These are phyloP conservation scores for Podaxis sp. DNA, from an alignment of 768 basidiomycete genomes.

Conservation along the genomic window DNA sequence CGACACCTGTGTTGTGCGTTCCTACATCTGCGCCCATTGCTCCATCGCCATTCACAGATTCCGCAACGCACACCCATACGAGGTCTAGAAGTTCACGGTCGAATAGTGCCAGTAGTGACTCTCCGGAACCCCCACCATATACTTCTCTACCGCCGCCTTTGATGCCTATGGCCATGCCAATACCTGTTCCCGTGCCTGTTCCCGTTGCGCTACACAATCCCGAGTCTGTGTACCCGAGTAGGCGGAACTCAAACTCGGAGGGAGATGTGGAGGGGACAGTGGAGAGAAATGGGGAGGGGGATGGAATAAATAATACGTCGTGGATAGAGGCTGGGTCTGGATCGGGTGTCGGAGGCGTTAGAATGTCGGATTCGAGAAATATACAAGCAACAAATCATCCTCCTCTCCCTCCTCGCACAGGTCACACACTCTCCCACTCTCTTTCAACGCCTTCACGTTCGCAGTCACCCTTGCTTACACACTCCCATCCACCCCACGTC, in stretches of 20 bases:
- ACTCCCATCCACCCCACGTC: background rate
- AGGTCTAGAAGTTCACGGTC: background rate
- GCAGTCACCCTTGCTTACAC: background rate
- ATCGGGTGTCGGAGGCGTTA: background rate
- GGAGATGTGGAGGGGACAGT: background rate
- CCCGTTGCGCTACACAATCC: background rate
- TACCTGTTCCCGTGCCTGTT: background rate
- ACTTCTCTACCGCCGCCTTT: slow-evolving; percentile 3
- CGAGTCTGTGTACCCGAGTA: background rate
- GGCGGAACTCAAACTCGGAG: background rate
- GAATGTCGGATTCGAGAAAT: background rate
- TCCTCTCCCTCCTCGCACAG: background rate
- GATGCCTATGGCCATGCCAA: background rate
- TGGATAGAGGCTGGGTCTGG: background rate
- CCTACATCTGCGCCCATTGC: background rate
- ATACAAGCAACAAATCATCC: background rate
- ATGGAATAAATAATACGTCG: background rate
- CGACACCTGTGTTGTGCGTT: background rate
- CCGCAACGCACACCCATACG: background rate
- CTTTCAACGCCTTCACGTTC: background rate
- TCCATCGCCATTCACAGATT: background rate
- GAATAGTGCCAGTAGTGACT: background rate
- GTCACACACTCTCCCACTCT: background rate
- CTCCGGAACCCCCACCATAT: slow-evolving; percentile 2
- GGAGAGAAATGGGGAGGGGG: background rate